Evolutionary conservation across 176 grass and related monocot species (phyloP).

Genomic region (Triticum urartu): DNA sequence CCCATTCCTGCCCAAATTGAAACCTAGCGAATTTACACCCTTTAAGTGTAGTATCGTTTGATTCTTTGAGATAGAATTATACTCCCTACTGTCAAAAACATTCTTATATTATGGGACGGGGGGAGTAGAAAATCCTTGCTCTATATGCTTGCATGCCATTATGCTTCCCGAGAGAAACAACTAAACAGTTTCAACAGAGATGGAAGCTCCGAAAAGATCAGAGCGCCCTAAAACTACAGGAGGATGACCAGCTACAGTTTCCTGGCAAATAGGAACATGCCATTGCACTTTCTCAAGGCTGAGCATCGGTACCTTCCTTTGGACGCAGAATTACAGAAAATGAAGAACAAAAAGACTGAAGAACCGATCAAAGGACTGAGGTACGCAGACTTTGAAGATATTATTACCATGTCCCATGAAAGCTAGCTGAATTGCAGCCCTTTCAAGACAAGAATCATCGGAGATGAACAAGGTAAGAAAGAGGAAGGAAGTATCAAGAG

Average conservation of each 20-base stretch:
- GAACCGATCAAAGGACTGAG: not conserved
- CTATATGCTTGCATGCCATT: not conserved
- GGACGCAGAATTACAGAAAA: not conserved
- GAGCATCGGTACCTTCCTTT: not conserved
- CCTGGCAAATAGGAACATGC: not conserved
- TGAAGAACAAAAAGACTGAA: not conserved
- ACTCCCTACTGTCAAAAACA: too few species aligned
- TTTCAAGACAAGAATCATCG: conserved; percentile 1
- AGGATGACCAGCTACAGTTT: not conserved
- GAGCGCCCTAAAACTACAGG: not conserved
- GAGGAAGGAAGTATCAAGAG: conserved; percentile 12
- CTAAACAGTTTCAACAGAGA: not conserved
- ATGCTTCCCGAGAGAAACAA: not conserved
- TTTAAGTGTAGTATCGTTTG: not conserved
- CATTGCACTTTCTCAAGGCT: not conserved
- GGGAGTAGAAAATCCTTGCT: not conserved
- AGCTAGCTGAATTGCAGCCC: not conserved
- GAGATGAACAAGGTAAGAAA: not conserved
- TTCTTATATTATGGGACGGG: too few species aligned
- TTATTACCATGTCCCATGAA: conserved; percentile 1
- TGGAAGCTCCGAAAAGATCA: not conserved
- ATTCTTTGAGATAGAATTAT: not conserved
- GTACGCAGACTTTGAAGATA: not conserved
- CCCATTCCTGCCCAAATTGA: not conserved
- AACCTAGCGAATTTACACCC: conserved; percentile 4